Evolutionary conservation across 805 yeast species (phyloP).

Genomic region (Blastobotrys americana): DNA sequence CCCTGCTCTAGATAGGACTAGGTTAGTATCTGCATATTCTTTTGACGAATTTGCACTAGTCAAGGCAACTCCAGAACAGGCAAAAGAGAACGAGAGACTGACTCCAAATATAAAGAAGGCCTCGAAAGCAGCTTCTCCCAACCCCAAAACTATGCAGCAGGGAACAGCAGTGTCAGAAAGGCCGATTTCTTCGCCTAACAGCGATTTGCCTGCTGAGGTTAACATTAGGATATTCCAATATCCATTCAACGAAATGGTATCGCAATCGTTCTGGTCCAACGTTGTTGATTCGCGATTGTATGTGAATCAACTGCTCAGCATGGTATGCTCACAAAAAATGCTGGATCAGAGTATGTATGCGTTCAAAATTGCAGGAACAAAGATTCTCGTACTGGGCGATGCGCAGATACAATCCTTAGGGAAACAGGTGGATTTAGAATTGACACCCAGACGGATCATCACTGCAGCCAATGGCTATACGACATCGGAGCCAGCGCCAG

Average conservation of each 20-base stretch:
- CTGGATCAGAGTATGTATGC: constrained; percentile 29
- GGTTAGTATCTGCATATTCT: constrained; percentile 62
- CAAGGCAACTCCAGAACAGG: constrained; percentile 38
- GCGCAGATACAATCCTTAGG: constrained; percentile 36
- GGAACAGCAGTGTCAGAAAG: not conserved
- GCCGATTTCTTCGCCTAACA: constrained; percentile 2
- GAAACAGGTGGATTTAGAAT: constrained; percentile 36
- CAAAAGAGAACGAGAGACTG: constrained; percentile 25
- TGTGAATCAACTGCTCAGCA: constrained; percentile 23
- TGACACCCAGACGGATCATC: constrained; percentile 38
- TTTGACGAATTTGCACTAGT: constrained; percentile 78
- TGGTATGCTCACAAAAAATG: constrained; percentile 27
- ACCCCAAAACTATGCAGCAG: constrained; percentile 1
- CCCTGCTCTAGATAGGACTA: constrained; percentile 71
- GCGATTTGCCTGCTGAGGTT: constrained; percentile 9
- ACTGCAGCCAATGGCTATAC: constrained; percentile 27
- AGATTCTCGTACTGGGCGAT: constrained; percentile 16
- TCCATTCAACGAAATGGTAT: constrained; percentile 28
- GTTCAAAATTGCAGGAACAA: constrained; percentile 28
- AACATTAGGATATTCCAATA: constrained; percentile 25
- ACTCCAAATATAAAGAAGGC: constrained; percentile 27
- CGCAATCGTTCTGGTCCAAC: constrained; percentile 25
- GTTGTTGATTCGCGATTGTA: constrained; percentile 17
- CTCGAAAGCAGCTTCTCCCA: not conserved
- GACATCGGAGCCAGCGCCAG: constrained; percentile 24